Evolutionary conservation across 192 early-diverging fungal genomes (phyloP), one percentile per base, ranked within the genome.

Genomic region (Pecoramyces ruminantium): DNA sequence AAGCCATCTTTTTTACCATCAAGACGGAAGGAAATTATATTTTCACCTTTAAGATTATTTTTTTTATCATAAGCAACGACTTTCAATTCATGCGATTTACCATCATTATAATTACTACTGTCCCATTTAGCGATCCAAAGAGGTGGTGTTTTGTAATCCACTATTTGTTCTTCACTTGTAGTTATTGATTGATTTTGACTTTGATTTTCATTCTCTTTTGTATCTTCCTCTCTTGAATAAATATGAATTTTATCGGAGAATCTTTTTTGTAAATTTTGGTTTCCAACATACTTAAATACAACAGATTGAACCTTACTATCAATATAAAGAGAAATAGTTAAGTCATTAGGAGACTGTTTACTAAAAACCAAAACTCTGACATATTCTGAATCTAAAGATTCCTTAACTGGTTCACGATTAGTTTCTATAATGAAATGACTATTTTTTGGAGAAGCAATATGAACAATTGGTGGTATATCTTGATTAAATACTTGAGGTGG

Each of bases 401-500:
- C 83, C 30, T 86, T 78, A 27, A 91, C 83, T 8, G 95, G 95
- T 84, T 96, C 95, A 40, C 30, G 30, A 34, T 90, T 89, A 21
- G 83, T 84, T 12, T 90, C 90, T 78, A 96, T 85, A 77, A 91
- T 79, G 82, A 89, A 97, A 29, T 92, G 86, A 1, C 92, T 92
- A 81, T 97, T 94, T 79, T 97, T 95, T 38, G 96, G 96, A 79
- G 95, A 94, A 0, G 96, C 96, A 17, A 96, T 88, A 21, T 96
- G 84, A 15, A 97, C 88, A 0, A 96, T 86, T 4, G 96, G 96
- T 28, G 91, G 86, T 15, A 58, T 4, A 82, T 28, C 2, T 40
- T 28, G 14, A 78, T 78, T 18, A 82, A 82, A 21, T 84, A 88
- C 80, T 82, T 77, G 78, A 79, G 58, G 5, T 84, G 84, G 81